phyloP scores from a whole-genome alignment of 805 yeast species.

The Wickerhamomyces queroliae region DNA sequence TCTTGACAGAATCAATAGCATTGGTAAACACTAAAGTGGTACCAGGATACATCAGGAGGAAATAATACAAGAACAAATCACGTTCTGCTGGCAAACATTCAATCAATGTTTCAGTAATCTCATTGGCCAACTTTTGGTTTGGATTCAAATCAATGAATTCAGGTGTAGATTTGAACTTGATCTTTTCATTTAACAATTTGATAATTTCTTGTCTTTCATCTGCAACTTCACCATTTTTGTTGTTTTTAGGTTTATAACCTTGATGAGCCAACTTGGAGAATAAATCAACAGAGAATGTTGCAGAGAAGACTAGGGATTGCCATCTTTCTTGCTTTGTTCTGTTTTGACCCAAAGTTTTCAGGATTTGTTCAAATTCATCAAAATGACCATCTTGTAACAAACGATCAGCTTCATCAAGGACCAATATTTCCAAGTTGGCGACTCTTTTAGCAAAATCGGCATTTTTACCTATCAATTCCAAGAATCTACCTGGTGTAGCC shows the following conservation, averaged over 20 bases:
- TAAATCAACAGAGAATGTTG: slow-evolving; percentile 81
- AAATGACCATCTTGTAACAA: slow-evolving; percentile 93
- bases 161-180: slow-evolving; percentile 70
- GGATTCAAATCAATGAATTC: slow-evolving; percentile 82
- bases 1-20: slow-evolving; percentile 90
- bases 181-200: slow-evolving; percentile 57
- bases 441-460: slow-evolving; percentile 35
- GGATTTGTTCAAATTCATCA: slow-evolving; percentile 80
- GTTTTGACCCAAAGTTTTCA: slow-evolving; percentile 53
- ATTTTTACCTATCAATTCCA: slow-evolving; percentile 71
- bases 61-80: slow-evolving; percentile 86
- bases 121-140: slow-evolving; percentile 66
- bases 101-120: slow-evolving; percentile 77
- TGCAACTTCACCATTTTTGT: slow-evolving; percentile 16
- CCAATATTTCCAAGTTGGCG: slow-evolving; percentile 42
- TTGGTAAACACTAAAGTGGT: slow-evolving; percentile 88
- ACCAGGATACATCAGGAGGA: slow-evolving; percentile 81
- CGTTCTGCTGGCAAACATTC: slow-evolving; percentile 90
- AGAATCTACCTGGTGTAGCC: slow-evolving; percentile 93
- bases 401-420: slow-evolving; percentile 95
- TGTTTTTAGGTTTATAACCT: slow-evolving; percentile 23
- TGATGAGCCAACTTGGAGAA: slow-evolving; percentile 64
- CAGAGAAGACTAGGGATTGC: slow-evolving; percentile 93
- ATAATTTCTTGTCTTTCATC: slow-evolving; percentile 53
- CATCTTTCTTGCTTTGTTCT: slow-evolving; percentile 44